Conservation (phyloP, 164 flowering plant genomes). For the Cinnamomum micranthum region DNA sequence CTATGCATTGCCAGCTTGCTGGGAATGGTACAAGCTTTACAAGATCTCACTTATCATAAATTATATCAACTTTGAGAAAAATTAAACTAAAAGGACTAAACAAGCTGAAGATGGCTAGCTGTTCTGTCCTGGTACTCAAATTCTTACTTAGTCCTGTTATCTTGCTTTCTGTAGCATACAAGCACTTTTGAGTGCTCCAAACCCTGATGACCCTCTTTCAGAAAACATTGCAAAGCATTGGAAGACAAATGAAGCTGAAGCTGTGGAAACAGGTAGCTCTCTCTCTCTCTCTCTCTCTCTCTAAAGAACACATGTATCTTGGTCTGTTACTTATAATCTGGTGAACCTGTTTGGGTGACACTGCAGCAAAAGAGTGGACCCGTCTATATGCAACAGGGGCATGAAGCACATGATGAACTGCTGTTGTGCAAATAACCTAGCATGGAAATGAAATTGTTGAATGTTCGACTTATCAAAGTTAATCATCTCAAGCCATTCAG, state of each 20-base stretch:
- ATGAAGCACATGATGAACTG: slow-evolving; percentile 26
- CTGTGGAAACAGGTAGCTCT: slow-evolving; percentile 84
- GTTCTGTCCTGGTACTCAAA: too few relatives aligned
- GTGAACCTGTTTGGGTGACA: neutral
- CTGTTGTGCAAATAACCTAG: slow-evolving; percentile 16
- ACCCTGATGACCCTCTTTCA: slow-evolving; percentile 95
- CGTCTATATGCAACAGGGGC: slow-evolving; percentile 87
- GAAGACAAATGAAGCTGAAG: slow-evolving; percentile 90
- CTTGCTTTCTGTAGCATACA: slow-evolving; percentile 47
- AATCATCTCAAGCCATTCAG: slow-evolving; percentile 7
- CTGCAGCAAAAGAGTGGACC: slow-evolving; percentile 98
- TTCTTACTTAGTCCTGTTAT: neutral
- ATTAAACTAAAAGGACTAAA: too few relatives aligned
- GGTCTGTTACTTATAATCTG: too few relatives aligned
- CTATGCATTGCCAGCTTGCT: too few relatives aligned
- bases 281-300: too few relatives aligned
- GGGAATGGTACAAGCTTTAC: too few relatives aligned
- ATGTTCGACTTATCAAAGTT: slow-evolving; percentile 18
- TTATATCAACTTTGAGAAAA: too few relatives aligned
- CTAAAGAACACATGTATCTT: too few relatives aligned
- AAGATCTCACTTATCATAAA: neutral
- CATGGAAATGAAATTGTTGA: slow-evolving; percentile 20
- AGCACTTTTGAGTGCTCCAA: slow-evolving; percentile 92
- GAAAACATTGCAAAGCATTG: slow-evolving; percentile 98
- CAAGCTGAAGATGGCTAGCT: too few relatives aligned